Evolutionary conservation across 306 rosid genomes (phyloP).

Genomic region (Potentilla sterilis): DNA sequence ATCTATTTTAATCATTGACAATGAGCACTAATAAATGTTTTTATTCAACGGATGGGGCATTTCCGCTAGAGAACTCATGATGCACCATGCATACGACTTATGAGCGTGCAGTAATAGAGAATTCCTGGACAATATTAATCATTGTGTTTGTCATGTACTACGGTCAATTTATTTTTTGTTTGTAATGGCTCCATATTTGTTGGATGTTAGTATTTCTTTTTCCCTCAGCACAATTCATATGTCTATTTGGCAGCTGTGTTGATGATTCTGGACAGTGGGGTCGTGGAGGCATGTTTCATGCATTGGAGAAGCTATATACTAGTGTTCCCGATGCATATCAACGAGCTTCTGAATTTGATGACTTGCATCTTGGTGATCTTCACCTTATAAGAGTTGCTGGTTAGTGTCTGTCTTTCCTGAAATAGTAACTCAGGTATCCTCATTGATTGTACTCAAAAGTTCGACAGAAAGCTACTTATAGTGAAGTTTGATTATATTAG

Average conservation of each 20-base stretch:
- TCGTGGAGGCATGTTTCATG: constrained; percentile 87
- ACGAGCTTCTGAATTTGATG: constrained; percentile 77
- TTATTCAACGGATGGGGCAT: background rate
- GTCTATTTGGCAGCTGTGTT: constrained; percentile 57
- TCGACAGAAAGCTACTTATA: background rate
- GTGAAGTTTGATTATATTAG: background rate
- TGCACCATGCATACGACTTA: background rate
- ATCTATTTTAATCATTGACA: background rate
- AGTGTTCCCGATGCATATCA: constrained; percentile 68
- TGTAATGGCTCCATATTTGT: background rate
- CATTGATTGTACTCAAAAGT: background rate
- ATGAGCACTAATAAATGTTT: background rate
- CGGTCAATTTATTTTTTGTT: background rate
- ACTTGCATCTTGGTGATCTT: constrained; percentile 90
- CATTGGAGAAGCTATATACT: constrained; percentile 63
- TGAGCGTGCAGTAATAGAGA: background rate
- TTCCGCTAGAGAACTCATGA: background rate
- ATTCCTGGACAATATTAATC: background rate
- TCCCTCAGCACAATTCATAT: constrained; percentile 7
- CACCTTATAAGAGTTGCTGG: constrained; percentile 78
- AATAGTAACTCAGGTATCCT: background rate
- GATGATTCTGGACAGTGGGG: constrained; percentile 97
- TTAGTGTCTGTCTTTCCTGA: constrained; percentile 29
- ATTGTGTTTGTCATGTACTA: background rate
- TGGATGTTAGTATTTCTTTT: background rate